phyloP scores from a whole-genome alignment of 352 stramenopile species.

The Phytophthora fragariae region DNA sequence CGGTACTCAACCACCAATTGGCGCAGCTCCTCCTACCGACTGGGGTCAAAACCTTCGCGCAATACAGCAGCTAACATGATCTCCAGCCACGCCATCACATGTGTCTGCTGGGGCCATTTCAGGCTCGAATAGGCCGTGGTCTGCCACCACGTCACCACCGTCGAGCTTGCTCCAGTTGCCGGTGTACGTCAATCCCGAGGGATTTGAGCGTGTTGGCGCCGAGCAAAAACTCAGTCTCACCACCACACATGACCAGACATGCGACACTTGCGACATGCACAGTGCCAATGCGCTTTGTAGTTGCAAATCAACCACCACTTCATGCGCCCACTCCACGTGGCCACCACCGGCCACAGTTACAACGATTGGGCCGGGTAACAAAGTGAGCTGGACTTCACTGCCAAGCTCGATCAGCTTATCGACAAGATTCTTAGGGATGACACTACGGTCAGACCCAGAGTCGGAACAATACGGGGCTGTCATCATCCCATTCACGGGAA shows the following conservation, averaged over 20 bases:
- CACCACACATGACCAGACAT: slow-evolving; percentile 11
- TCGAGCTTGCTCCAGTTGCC: slow-evolving; percentile 3
- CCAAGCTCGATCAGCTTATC: neutral
- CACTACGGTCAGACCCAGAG: neutral
- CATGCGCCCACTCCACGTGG: neutral
- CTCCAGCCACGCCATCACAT: too few species aligned
- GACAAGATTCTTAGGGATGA: slow-evolving; percentile 1
- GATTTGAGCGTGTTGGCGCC: slow-evolving; percentile 2
- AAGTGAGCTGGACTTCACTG: neutral
- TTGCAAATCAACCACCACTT: slow-evolving; percentile 11
- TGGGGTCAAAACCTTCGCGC: too few species aligned
- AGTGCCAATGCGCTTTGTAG: neutral
- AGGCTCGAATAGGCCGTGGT: slow-evolving; percentile 2
- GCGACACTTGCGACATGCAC: slow-evolving; percentile 10
- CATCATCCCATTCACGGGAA: slow-evolving; percentile 3
- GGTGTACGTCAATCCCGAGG: slow-evolving; percentile 2
- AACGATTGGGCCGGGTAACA: neutral
- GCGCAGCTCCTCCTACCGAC: too few species aligned
- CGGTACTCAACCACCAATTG: too few species aligned
- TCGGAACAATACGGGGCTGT: neutral
- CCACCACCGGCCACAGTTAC: slow-evolving; percentile 6
- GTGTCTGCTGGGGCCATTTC: neutral
- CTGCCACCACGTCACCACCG: neutral
- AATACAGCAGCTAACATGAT: too few species aligned
- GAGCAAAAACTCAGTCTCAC: slow-evolving; percentile 6